Evolutionary conservation across 176 grass and related monocot genomes (phyloP).

Genomic region (Carex cristatella): DNA sequence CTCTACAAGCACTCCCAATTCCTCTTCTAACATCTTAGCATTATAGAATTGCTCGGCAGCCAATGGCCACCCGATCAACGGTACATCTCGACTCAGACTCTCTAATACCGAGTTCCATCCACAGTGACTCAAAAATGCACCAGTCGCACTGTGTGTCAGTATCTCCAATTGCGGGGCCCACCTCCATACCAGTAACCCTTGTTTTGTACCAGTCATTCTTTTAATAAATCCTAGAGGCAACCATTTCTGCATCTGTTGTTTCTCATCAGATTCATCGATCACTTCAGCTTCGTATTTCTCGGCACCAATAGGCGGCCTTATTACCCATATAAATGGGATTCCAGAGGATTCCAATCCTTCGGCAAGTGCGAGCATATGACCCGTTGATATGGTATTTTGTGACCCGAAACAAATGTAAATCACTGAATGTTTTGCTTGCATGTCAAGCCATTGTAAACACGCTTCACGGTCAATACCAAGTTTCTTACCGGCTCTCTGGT

Average conservation of each 20-base stretch:
- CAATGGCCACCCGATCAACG: neutral
- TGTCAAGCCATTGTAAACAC: conserved; percentile 30
- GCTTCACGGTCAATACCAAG: neutral
- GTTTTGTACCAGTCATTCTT: neutral
- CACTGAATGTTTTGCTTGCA: conserved; percentile 25
- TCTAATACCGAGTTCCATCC: conserved; percentile 38
- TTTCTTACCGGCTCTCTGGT: neutral
- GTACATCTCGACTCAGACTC: conserved; percentile 3
- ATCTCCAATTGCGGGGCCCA: conserved; percentile 36
- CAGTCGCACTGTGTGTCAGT: conserved; percentile 32
- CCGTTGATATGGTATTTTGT: conserved; percentile 30
- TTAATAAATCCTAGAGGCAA: conserved; percentile 31
- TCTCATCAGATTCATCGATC: neutral
- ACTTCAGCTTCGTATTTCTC: neutral
- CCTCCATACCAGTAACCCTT: conserved; percentile 29
- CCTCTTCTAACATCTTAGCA: conserved; percentile 18
- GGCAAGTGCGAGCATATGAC: conserved; percentile 39
- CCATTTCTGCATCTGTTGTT: conserved; percentile 24
- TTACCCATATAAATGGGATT: conserved; percentile 39
- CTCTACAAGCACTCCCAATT: conserved; percentile 17
- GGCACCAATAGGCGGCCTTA: conserved; percentile 24
- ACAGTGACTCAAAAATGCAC: conserved; percentile 41
- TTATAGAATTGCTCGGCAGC: conserved; percentile 9
- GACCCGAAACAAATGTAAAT: conserved; percentile 47
- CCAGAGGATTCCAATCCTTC: conserved; percentile 34